phyloP scores from a whole-genome alignment of 768 basidiomycete genomes.

The Lentinula edodes region DNA sequence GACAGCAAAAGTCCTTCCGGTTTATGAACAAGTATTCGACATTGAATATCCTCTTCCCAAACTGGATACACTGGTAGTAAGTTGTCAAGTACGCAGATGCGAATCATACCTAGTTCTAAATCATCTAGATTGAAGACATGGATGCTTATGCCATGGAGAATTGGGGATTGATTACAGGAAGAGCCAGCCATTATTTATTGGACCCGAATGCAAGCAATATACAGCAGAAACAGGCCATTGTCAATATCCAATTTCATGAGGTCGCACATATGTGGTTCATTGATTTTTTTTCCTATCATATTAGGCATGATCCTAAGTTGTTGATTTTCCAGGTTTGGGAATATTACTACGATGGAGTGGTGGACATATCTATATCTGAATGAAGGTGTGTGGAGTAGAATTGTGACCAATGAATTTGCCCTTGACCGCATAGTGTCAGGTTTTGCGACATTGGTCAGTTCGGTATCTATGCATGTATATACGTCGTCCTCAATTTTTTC shows the following conservation, averaged over 20 bases:
- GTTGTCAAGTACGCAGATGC: constrained; percentile 16
- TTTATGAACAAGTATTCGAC: constrained; percentile 92
- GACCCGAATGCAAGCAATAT: constrained; percentile 74
- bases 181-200: constrained; percentile 75
- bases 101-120: constrained; percentile 1
- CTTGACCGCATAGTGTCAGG: constrained; percentile 30
- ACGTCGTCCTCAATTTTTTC: no score
- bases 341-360: constrained; percentile 93
- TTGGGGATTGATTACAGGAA: constrained; percentile 89
- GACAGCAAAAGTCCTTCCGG: constrained; percentile 71
- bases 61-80: constrained; percentile 83
- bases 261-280: constrained; percentile 76
- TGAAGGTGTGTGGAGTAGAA: constrained; percentile 42
- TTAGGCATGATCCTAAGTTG: not conserved
- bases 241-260: constrained; percentile 78
- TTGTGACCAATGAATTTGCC: not conserved
- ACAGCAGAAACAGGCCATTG: constrained; percentile 73
- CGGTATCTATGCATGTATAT: not conserved
- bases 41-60: constrained; percentile 92
- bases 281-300: not conserved
- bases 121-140: not conserved
- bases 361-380: constrained; percentile 84
- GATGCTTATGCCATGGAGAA: constrained; percentile 83
- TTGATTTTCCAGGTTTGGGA: constrained; percentile 64
- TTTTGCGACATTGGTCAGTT: constrained; percentile 76